Conservation (phyloP, 768 basidiomycete genomes). For the Collybia nuda region DNA sequence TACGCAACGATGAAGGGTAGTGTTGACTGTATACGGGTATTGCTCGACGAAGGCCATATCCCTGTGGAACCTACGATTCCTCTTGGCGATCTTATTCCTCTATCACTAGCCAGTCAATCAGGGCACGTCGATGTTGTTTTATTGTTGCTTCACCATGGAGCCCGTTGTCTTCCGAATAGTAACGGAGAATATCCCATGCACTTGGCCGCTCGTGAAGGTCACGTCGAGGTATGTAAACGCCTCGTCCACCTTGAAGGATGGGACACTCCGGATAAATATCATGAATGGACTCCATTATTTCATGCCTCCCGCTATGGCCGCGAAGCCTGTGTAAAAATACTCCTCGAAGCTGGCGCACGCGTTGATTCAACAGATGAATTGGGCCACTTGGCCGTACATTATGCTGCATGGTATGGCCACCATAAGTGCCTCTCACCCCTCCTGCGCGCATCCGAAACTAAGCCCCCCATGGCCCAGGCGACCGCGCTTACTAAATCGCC, state of each 20-base stretch:
- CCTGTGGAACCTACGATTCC: slow-evolving; percentile 55
- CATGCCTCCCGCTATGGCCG: slow-evolving; percentile 92
- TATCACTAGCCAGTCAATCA: slow-evolving; percentile 88
- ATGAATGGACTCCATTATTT: slow-evolving; percentile 97
- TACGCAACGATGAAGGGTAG: slow-evolving; percentile 90
- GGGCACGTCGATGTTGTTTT: slow-evolving; percentile 85
- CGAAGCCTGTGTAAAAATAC: slow-evolving; percentile 66
- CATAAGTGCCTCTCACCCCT: slow-evolving; percentile 64
- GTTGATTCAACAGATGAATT: slow-evolving; percentile 82
- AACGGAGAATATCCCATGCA: slow-evolving; percentile 98
- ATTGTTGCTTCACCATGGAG: slow-evolving; percentile 75
- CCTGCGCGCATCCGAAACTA: slow-evolving; percentile 39
- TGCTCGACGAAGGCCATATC: slow-evolving; percentile 73
- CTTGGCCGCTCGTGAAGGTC: slow-evolving; percentile 91
- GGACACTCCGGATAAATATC: slow-evolving; percentile 93
- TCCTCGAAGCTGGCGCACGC: slow-evolving; percentile 78
- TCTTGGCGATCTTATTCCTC: slow-evolving; percentile 74
- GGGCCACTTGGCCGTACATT: slow-evolving; percentile 83
- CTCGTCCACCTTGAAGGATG: slow-evolving; percentile 75
- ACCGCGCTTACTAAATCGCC: slow-evolving; percentile 36
- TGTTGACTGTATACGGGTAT: slow-evolving; percentile 78
- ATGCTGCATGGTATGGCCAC: slow-evolving; percentile 96
- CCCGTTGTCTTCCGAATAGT: slow-evolving; percentile 78
- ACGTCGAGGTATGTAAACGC: slow-evolving; percentile 77
- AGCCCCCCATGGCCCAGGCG: slow-evolving; percentile 21